Evolutionary conservation across 495 filamentous ascomycete species (phyloP), one percentile per base, ranked within the genome.

Genomic region (Penicillium maclennaniae): DNA sequence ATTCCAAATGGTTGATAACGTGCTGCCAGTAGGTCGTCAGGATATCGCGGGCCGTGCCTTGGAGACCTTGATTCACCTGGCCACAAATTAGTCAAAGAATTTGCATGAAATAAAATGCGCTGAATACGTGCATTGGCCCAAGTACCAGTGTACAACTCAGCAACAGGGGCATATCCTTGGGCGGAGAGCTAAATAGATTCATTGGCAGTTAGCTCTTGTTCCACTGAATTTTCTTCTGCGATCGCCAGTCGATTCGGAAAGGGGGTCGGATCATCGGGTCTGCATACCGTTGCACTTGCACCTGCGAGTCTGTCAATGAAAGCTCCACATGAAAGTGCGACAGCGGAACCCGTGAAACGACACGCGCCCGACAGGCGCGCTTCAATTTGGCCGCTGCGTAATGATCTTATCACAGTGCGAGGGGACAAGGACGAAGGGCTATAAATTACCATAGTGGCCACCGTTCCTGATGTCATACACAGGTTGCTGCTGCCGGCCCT

Each of bases 11-110:
- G 52, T 84, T 90, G 79, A 98, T 96, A 42, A 89, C 89, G 61
- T 97, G 91, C 68, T 97, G 95, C 93, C 93, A 98, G 74, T 97
- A 98, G 12, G 92, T 95, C 39, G 92, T 95, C 56, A 97, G 80
- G 64, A 97, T 96, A 66, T 97, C 93, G 65, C 92, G 91, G 68
- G 96, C 96, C 41, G 86, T 86, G 49, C 92, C 93, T 56, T 85
- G 87, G 39, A 98, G 83, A 43, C 93, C 93, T 81, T 98, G 93
- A 63, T 93, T 95, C 52, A 96, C 91, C 89, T 93, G 51, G 45
- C 8, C 45, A 62, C 26, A 43, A 17, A 53, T 69, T 43, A 61
- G 47, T 45, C 40, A 48, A 21, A n/a, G n/a, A 53, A 39, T 55
- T 51, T 43, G 28, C 45, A 60, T 43, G 45, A 34, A 46, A 49